Conservation (phyloP, 1,284 basidiomycete genomes). For the Fomitopsis pinicola region DNA sequence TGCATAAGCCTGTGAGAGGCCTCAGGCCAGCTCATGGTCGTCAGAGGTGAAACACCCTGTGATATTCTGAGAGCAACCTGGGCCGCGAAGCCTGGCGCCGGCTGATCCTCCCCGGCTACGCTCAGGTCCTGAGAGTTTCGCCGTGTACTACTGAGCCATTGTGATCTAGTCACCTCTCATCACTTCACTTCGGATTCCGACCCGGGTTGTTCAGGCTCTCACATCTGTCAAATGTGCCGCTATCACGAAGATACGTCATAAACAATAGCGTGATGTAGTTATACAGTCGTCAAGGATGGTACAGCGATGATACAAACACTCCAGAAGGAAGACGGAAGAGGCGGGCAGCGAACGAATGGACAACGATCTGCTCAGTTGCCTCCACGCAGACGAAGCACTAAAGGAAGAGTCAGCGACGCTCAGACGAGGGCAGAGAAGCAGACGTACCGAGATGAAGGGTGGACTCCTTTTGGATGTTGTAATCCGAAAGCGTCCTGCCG, state of each 20-base stretch:
- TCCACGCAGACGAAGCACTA: slow-evolving; percentile 78
- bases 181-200: too few species aligned
- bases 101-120: too few species aligned
- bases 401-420: slow-evolving; percentile 21
- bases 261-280: background rate
- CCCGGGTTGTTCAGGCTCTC: background rate
- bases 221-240: background rate
- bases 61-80: too few species aligned
- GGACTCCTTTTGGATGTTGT: slow-evolving; percentile 23
- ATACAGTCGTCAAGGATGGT: background rate
- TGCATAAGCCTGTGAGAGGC: too few species aligned
- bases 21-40: too few species aligned
- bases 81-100: too few species aligned
- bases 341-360: background rate
- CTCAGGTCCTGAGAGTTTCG: too few species aligned
- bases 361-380: slow-evolving; percentile 34
- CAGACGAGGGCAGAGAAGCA: slow-evolving; percentile 1
- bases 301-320: slow-evolving; percentile 6
- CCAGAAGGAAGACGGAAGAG: background rate
- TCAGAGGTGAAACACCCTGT: too few species aligned
- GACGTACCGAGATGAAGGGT: slow-evolving; percentile 19
- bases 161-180: too few species aligned
- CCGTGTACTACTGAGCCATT: background rate
- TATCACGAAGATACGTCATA: background rate
- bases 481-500: slow-evolving; percentile 47